Percentiles rank a stretch among this genome's conserved stretches.
Evolutionary conservation across 1,284 basidiomycete genomes (phyloP).

Genomic region (Austroboletus rostrupii): DNA sequence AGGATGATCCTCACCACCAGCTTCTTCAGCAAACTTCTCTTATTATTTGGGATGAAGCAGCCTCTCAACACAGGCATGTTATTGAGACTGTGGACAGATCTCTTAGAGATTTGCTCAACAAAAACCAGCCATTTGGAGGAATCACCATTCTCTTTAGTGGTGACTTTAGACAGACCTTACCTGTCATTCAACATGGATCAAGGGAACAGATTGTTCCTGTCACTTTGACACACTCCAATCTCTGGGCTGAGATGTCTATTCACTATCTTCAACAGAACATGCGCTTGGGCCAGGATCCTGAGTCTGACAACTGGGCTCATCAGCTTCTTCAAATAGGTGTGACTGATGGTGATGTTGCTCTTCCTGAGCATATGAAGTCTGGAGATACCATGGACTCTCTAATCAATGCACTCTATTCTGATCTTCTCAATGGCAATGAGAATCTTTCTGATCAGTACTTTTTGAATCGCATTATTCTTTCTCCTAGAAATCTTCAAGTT

Average conservation of each 20-base stretch:
- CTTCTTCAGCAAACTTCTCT: background rate
- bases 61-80: conserved; percentile 33
- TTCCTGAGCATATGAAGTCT: conserved; percentile 30
- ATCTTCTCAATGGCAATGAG: background rate
- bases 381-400: conserved; percentile 18
- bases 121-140: conserved; percentile 36
- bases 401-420: conserved; percentile 9
- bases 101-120: conserved; percentile 26
- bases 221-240: conserved; percentile 30
- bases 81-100: conserved; percentile 34
- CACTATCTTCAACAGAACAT: conserved; percentile 37
- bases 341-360: conserved; percentile 17
- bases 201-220: conserved; percentile 33
- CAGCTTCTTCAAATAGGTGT: conserved; percentile 41
- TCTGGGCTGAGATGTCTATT: conserved; percentile 34
- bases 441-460: background rate
- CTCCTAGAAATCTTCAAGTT: background rate
- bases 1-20: conserved; percentile 26
- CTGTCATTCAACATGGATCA: conserved; percentile 30
- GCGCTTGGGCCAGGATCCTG: conserved; percentile 27
- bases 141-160: conserved; percentile 38
- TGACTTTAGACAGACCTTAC: conserved; percentile 36
- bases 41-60: too few relatives aligned
- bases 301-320: conserved; percentile 31
- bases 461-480: background rate